Conservation (phyloP, 2,329 filamentous ascomycete genomes). For the Rugonectria rugulosa region DNA sequence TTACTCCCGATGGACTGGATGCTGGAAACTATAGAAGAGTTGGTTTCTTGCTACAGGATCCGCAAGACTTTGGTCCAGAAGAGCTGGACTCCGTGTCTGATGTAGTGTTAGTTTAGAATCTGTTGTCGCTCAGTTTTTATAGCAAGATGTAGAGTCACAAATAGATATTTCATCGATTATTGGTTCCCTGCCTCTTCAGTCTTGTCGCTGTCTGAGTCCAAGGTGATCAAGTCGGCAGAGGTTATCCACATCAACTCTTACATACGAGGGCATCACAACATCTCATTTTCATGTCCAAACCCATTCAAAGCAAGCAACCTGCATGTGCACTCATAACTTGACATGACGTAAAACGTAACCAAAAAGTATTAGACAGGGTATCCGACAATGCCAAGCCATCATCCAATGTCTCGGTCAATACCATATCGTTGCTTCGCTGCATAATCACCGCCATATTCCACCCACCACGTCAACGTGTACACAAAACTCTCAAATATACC, state of each 20-base stretch:
- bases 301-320: too few relatives aligned
- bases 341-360: too few relatives aligned
- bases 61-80: neutral
- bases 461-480: constrained; percentile 59
- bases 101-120: constrained; percentile 5
- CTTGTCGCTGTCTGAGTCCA: too few relatives aligned
- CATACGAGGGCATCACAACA: too few relatives aligned
- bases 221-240: too few relatives aligned
- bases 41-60: neutral
- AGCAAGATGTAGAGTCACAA: too few relatives aligned
- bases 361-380: neutral
- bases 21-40: neutral
- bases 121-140: too few relatives aligned
- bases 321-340: too few relatives aligned
- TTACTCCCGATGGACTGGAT: neutral
- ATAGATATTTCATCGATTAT: too few relatives aligned
- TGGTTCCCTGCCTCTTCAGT: too few relatives aligned
- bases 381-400: neutral
- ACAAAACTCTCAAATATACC: constrained; percentile 22
- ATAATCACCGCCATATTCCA: constrained; percentile 6
- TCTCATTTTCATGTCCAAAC: too few relatives aligned
- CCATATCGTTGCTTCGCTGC: constrained; percentile 39
- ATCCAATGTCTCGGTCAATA: constrained; percentile 37
- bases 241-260: too few relatives aligned
- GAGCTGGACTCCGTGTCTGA: neutral